Evolutionary conservation across 169 alveolate species (phyloP).

Genomic region (Theileria orientalis): DNA sequence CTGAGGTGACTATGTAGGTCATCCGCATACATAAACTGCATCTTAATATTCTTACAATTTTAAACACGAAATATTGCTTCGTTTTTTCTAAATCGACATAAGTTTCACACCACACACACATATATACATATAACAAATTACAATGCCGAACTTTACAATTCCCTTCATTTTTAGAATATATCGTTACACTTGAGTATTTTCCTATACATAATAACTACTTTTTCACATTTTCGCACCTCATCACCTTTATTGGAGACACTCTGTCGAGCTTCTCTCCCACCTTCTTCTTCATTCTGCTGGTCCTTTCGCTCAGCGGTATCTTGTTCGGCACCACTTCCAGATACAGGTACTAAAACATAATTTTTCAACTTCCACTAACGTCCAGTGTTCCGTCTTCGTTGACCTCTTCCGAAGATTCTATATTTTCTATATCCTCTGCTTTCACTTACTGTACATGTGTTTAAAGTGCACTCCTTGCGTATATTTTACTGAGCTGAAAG

Average conservation of each 20-base stretch:
- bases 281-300: not conserved
- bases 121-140: not conserved
- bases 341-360: not conserved
- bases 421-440: not conserved
- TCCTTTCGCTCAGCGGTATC: not conserved
- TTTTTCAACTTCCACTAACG: not conserved
- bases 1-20: slow-evolving; percentile 79
- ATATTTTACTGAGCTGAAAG: not conserved
- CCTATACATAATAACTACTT: not conserved
- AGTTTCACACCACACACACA: not conserved
- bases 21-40: slow-evolving; percentile 60
- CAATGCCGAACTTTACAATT: not conserved
- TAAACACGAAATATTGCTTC: too few relatives aligned
- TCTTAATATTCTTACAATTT: not conserved
- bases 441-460: not conserved
- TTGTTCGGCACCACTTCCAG: not conserved
- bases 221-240: not conserved
- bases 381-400: not conserved
- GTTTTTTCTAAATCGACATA: not conserved
- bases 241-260: not conserved
- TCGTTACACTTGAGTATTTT: not conserved
- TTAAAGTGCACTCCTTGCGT: not conserved
- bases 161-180: not conserved
- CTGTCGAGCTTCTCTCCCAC: not conserved
- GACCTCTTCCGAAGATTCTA: not conserved